Conservation (phyloP, 495 filamentous ascomycete genomes). For the Trichoderma virens region DNA sequence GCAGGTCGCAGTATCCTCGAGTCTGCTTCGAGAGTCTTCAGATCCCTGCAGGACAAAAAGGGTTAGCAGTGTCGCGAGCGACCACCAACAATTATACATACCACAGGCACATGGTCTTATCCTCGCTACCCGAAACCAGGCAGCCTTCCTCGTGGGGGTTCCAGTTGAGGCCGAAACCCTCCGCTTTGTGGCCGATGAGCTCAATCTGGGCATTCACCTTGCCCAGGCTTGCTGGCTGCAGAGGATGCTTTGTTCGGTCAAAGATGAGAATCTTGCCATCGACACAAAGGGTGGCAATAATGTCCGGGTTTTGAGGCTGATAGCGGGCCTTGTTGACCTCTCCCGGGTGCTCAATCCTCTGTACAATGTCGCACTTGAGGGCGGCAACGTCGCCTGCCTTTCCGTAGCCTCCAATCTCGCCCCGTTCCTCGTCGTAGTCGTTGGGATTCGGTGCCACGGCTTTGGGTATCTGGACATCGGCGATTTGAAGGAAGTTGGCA, state of each 20-base stretch:
- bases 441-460: conserved; percentile 58
- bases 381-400: conserved; percentile 47
- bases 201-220: conserved; percentile 73
- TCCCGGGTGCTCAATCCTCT: conserved; percentile 92
- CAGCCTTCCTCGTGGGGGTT: conserved; percentile 75
- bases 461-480: conserved; percentile 84
- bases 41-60: conserved; percentile 49
- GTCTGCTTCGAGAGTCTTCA: conserved; percentile 59
- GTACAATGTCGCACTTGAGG: conserved; percentile 80
- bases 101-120: conserved; percentile 87
- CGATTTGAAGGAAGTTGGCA: conserved; percentile 92
- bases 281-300: conserved; percentile 89
- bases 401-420: conserved; percentile 91
- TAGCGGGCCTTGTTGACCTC: conserved; percentile 99
- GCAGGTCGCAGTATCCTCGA: conserved; percentile 62
- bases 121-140: conserved; percentile 83
- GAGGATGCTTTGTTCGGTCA: conserved; percentile 89
- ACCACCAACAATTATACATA: conserved; percentile 29
- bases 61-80: neutral
- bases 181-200: conserved; percentile 73
- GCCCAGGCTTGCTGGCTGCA: conserved; percentile 50
- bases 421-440: conserved; percentile 85
- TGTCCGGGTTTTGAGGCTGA: conserved; percentile 93
- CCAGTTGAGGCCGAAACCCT: conserved; percentile 96
- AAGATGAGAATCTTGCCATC: conserved; percentile 87